Evolutionary conservation across 2,329 filamentous ascomycete species (phyloP), one percentile per base, ranked within the genome.

Genomic region (Trichoderma gracile): DNA sequence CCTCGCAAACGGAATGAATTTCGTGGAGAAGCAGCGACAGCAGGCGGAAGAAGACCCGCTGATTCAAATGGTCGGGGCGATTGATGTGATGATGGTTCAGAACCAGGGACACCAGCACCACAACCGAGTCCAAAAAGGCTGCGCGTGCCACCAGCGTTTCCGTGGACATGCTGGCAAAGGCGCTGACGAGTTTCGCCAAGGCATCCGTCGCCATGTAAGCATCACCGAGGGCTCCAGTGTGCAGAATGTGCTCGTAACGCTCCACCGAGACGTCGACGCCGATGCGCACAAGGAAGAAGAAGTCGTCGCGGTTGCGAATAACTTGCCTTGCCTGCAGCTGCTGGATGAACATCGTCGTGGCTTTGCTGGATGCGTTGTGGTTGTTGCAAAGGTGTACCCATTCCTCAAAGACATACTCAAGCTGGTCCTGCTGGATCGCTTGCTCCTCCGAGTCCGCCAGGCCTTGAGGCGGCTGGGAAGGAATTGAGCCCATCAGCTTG

Each of bases 401-500:
- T 78, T 99, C 95, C 49, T 94, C 93, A 72, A 99, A 97, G 21
- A 97, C 84, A 73, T 99, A 98, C 70, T 96, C 92, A 78, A 96
- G 87, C 75, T 97, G 92, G 67, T 96, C 92, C 67, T 88, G 86
- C 69, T 88, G 88, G 38, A 85, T 81, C 45, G 79, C 75, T 38
- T 72, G 70, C 56, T 86, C 83, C 64, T 89, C 85, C 23, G 83
- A 86, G 33, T 81, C 82, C 76, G 62, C 82, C 76, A 68, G 82
- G 81, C 57, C 80, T 74, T 67, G 74, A 67, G 73, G 68, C 8
- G 78, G 74, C 43, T 78, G 76, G 3, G 77, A 69, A 6, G 80
- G 69, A 1, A 76, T 76, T 3, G 81, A 78, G 47, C 78, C 76
- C 46, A 80, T 69, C 19, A 79, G 84, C 78, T 80, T 92, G 75